Conservation (phyloP, 495 filamentous ascomycete species). For the Talaromyces liani region DNA sequence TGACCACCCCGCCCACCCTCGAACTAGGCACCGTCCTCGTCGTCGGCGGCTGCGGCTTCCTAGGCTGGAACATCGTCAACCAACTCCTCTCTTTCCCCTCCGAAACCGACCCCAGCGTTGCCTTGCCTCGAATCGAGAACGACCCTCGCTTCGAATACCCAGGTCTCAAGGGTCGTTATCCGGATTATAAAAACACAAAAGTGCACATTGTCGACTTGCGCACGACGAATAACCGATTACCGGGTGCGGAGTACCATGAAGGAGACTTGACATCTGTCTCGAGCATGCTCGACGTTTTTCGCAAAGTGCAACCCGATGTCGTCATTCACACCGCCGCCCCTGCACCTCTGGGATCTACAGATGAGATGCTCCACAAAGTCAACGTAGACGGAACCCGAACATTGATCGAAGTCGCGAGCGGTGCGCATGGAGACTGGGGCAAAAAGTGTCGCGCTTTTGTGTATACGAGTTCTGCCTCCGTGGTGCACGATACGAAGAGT, state of each 20-base stretch:
- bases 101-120: conserved; percentile 36
- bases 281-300: conserved; percentile 58
- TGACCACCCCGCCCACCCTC: conserved; percentile 28
- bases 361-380: conserved; percentile 54
- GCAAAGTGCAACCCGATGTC: conserved; percentile 67
- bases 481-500: conserved; percentile 71
- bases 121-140: conserved; percentile 30
- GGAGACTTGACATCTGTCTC: conserved; percentile 77
- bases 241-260: conserved; percentile 69
- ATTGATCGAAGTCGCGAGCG: conserved; percentile 66
- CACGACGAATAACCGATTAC: conserved; percentile 65
- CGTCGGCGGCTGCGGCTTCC: conserved; percentile 51
- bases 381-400: conserved; percentile 86
- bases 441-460: conserved; percentile 83
- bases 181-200: conserved; percentile 36
- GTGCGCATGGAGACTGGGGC: conserved; percentile 46
- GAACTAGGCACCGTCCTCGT: conserved; percentile 45
- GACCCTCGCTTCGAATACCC: conserved; percentile 36
- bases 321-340: conserved; percentile 95
- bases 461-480: conserved; percentile 85
- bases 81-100: conserved; percentile 47
- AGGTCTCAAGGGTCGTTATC: conserved; percentile 31
- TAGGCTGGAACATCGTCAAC: conserved; percentile 53
- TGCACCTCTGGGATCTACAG: conserved; percentile 42
- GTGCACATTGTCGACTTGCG: conserved; percentile 84